Conservation (phyloP, 352 stramenopile genomes). For the Phytophthora multivora region DNA sequence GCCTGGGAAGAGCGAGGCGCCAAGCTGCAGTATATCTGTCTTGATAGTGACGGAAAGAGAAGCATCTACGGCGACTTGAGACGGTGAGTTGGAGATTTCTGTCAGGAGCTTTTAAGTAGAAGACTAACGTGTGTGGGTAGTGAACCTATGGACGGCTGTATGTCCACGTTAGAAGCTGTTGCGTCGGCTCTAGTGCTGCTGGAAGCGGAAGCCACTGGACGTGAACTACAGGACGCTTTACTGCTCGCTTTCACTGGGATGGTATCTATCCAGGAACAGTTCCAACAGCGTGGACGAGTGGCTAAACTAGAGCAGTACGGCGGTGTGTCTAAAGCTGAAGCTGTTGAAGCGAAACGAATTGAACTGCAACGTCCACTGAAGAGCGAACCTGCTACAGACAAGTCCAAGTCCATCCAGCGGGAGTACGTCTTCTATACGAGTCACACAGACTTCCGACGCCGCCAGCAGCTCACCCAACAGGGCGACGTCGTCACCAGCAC, state of each 20-base stretch:
- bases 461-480: conserved; percentile 57
- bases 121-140: conserved; percentile 26
- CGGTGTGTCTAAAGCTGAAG: conserved; percentile 49
- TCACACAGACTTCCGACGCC: conserved; percentile 61
- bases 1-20: conserved; percentile 27
- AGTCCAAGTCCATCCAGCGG: conserved; percentile 12
- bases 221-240: conserved; percentile 33
- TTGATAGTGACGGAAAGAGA: conserved; percentile 24
- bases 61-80: conserved; percentile 75
- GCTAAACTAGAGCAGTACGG: conserved; percentile 41
- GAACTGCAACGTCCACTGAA: conserved; percentile 12
- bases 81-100: conserved; percentile 21
- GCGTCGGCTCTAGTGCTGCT: conserved; percentile 50
- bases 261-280: conserved; percentile 61
- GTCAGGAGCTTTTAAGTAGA: background rate
- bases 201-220: conserved; percentile 31
- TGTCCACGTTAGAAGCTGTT: conserved; percentile 80
- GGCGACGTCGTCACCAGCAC: conserved; percentile 47
- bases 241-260: conserved; percentile 56
- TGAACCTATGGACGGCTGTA: conserved; percentile 74
- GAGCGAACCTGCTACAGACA: background rate
- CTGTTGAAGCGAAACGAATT: conserved; percentile 28
- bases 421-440: conserved; percentile 71
- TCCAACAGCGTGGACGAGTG: conserved; percentile 34
- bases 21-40: conserved; percentile 54